Base-by-base conservation (phyloP, 1,284 basidiomycete genomes). In the Ceratobasidium sp. region DNA sequence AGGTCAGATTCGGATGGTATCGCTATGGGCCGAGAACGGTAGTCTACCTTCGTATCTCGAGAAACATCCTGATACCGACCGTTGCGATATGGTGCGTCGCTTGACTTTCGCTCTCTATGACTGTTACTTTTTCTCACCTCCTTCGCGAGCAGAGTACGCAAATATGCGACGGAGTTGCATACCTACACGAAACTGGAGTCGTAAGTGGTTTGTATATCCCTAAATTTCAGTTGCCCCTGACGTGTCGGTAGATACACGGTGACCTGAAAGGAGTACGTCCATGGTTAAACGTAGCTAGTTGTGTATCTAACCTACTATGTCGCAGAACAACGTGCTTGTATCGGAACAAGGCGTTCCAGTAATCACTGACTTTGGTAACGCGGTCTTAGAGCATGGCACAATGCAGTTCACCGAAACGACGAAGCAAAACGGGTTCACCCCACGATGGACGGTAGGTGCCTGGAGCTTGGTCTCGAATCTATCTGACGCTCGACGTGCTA, bases 21-120 rank as follows among this genome's bases (percentile, higher is more conserved):
- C 71, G 9, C 56, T 28, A 0, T 73, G 71, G 71, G 51, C 51
- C 6, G 58, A 73, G 23, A 64, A 75, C 49, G 72, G 72, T 2
- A 33, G 40, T 44, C 33, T 64, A 12, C 13, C 20, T 15, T 13
- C n/a, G 6, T 63, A 63, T 42, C 42, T 75, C 26, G n/a, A 18
- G 5, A 44, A 23, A 7, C 42, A 66, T 18, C 44, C 44, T 7
- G 28, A 3, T 10, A 26, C 23, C 12, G 23, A 75, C 28, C 72
- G 44, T n/a, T 53, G 33, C 39, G 13, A 55, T n/a, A 13, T 75
- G 72, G 60, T 64, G 28, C 40, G 55, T 46, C 15, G 9, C 20
- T 4, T 39, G 23, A 2, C 9, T 23, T 20, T 13, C 44, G n/a
- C n/a, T n/a, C n/a, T n/a, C n/a, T n/a, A 26, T 3, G 18, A 28